Evolutionary conservation across 257 asterid genomes (phyloP), one percentile per base, ranked within the genome.

Genomic region (Solanum sitiens): DNA sequence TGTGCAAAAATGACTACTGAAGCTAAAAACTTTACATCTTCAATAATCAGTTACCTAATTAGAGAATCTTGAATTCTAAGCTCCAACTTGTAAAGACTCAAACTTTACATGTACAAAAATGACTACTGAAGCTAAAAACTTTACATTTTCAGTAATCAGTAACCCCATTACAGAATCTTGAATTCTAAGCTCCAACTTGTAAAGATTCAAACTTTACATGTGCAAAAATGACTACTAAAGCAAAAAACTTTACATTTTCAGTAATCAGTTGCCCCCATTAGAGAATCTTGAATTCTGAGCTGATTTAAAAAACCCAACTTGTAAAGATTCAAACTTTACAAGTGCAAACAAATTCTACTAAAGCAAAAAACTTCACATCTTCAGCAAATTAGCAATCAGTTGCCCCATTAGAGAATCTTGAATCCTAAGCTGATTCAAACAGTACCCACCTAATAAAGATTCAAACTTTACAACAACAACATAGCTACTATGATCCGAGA

Each of bases 91-190:
- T 44, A 25, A 14, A 77, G 63, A 44, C 8, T 42, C 84, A 76
- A 76, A 42, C 5, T 42, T 76, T 76, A 76, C 35, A 11, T 10
- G 59, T n/a, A 21, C 23, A 7, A 70, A 27, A 71, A 32, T 8
- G 0, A 30, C 40, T 32, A 71, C 44, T 15, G 77, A 71, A 16
- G 42, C 25, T 8, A 71, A 70, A 32, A 71, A 15, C 42, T 3
- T 7, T 0, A 71, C 85, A 83, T 94, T 94, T 71, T 91, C 92
- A 35, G 86, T 79, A 83, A 92, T 92, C 90, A 95, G 89, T 71
- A 86, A 14, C 84, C 88, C 88, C 95, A 92, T 94, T 76, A 94
- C 91, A 16, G 92, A 89, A 83, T 93, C 93, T 86, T 95, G 98
- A 89, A 91, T 71, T 88, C 94, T 94, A 91, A 86, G 87, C 72